These are phyloP conservation scores for Arthrobotrys musiformis DNA, from an alignment of 2,329 filamentous ascomycete genomes.

Conservation along the genomic window DNA sequence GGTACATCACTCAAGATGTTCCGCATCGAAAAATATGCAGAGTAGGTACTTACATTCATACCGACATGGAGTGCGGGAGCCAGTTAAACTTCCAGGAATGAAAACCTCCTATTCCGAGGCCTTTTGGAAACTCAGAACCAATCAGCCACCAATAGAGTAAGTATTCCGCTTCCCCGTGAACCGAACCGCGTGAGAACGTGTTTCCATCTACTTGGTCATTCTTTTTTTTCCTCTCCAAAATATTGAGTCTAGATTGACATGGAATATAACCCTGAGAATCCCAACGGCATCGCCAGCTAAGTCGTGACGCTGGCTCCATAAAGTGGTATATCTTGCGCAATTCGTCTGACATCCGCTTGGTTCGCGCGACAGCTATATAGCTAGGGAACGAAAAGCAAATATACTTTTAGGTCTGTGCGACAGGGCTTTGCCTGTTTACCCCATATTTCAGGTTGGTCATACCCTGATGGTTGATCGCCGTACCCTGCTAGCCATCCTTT, in stretches of 20 bases:
- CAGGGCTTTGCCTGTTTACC: slow-evolving; percentile 37
- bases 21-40: background rate
- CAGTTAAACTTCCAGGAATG: background rate
- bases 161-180: slow-evolving; percentile 38
- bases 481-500: slow-evolving; percentile 37
- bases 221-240: background rate
- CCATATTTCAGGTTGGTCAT: slow-evolving; percentile 43
- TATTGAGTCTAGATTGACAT: background rate
- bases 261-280: background rate
- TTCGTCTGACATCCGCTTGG: slow-evolving; percentile 36
- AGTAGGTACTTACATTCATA: background rate
- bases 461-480: slow-evolving; percentile 40
- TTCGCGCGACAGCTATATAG: slow-evolving; percentile 30
- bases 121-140: background rate
- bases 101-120: background rate
- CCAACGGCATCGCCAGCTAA: background rate
- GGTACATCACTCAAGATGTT: background rate
- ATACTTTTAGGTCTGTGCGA: slow-evolving; percentile 35
- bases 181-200: slow-evolving; percentile 11
- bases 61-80: background rate
- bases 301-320: background rate
- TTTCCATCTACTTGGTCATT: slow-evolving; percentile 4
- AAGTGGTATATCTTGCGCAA: slow-evolving; percentile 40
- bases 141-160: slow-evolving; percentile 3
- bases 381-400: slow-evolving; percentile 44